Evolutionary conservation across 306 rosid genomes (phyloP), one percentile per base, ranked within the genome.

Genomic region (Fragaria iinumae): DNA sequence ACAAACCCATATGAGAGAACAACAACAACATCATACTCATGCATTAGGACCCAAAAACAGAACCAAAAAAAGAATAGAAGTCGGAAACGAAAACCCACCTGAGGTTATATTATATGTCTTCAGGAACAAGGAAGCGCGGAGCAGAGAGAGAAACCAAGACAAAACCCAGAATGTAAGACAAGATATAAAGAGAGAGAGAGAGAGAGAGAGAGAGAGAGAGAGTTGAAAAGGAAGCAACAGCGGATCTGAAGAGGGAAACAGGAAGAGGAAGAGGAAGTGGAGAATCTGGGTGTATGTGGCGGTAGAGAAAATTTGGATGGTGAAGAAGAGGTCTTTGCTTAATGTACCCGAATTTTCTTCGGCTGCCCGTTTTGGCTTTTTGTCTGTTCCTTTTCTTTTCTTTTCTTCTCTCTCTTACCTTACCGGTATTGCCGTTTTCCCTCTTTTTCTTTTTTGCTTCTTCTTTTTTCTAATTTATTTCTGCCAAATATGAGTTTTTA

Each of bases 251-350:
- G 17, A 44, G 60, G 47, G 14, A 16, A 50, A 44, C 49, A 50
- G 21, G 52, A 23, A 60, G 73, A 41, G 10, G 41, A 41, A 41
- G 44, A 10, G 47, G 47, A 74, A 86, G 85, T 79, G 95, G 89
- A 86, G 97, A 89, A 88, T 88, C 87, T 83, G 88, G 29, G 47
- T 79, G 81, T 79, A 25, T 29, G 43, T 27, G 67, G 34, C 16
- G 82, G 85, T 45, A 90, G 78, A 29, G 73, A 53, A 23, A 67
- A 36, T 81, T 80, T 84, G 93, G 88, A 88, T 83, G 96, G 93
- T 80, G 70, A 88, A 77, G 88, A 91, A 82, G 36, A 48, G 80
- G 69, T 29, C 52, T 73, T 32, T 41, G 64, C 86, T 71, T 67
- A 62, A 60, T 69, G 44, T 55, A 71, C 84, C 76, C 44, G 63